These are phyloP conservation scores for Endocalyx cinctus DNA, from an alignment of 2,329 filamentous ascomycete species.

Conservation along the genomic window DNA sequence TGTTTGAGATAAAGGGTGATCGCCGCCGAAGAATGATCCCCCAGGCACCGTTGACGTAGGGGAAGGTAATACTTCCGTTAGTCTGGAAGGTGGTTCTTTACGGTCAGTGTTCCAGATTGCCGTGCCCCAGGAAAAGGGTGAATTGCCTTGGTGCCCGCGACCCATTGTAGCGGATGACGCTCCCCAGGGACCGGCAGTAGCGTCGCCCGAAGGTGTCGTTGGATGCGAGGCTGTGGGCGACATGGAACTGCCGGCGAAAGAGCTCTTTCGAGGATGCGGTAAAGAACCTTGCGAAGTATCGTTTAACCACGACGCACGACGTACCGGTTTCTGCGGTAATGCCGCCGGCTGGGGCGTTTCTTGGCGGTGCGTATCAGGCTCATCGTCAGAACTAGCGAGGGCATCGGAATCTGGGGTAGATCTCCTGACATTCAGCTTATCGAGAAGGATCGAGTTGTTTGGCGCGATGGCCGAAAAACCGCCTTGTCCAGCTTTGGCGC, in stretches of 20 bases:
- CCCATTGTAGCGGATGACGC: constrained; percentile 43
- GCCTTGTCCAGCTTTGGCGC: constrained; percentile 47
- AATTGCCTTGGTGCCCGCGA: constrained; percentile 40
- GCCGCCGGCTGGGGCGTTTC: constrained; percentile 42
- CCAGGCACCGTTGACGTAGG: constrained; percentile 58
- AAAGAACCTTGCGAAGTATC: constrained; percentile 63
- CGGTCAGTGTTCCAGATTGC: constrained; percentile 80
- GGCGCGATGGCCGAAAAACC: constrained; percentile 42
- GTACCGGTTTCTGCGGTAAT: constrained; percentile 57
- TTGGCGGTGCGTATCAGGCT: constrained; percentile 63
- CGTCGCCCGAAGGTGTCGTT: constrained; percentile 70
- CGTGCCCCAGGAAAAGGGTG: constrained; percentile 66
- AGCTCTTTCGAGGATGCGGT: constrained; percentile 65
- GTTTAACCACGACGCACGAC: constrained; percentile 81
- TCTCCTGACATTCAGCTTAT: constrained; percentile 73
- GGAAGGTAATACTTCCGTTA: constrained; percentile 71
- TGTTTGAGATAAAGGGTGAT: constrained; percentile 41
- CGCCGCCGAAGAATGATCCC: constrained; percentile 44
- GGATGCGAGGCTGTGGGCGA: constrained; percentile 78
- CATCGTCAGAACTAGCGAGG: constrained; percentile 90
- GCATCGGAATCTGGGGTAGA: constrained; percentile 94
- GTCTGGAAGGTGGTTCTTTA: constrained; percentile 70
- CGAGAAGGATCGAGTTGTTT: constrained; percentile 61
- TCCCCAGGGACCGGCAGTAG: constrained; percentile 48
- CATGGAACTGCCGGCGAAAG: constrained; percentile 71